Conservation (phyloP, 1,284 basidiomycete species). For the Xerocomus amazonicus region DNA sequence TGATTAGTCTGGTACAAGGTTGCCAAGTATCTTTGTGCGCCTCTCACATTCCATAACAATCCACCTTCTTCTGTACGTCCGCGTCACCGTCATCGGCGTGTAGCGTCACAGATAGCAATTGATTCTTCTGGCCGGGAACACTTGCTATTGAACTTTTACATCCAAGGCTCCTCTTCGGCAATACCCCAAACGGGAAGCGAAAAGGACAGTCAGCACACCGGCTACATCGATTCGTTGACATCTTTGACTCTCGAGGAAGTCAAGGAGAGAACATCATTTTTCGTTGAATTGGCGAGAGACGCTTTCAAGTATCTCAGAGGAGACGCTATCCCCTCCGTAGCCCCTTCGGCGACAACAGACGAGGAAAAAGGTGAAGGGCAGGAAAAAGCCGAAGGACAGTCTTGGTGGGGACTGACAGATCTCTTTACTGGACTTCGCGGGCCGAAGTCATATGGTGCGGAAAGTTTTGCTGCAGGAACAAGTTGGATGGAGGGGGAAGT, state of each 20-base stretch:
- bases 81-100: conserved; percentile 74
- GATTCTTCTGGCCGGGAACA: conserved; percentile 73
- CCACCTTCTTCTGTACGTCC: conserved; percentile 67
- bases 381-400: conserved; percentile 38
- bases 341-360: conserved; percentile 21
- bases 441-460: conserved; percentile 34
- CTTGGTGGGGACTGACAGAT: conserved; percentile 56
- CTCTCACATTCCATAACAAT: conserved; percentile 73
- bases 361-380: conserved; percentile 31
- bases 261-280: conserved; percentile 33
- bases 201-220: conserved; percentile 20
- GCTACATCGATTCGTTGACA: conserved; percentile 35
- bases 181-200: conserved; percentile 31
- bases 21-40: conserved; percentile 58
- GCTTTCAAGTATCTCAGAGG: conserved; percentile 71
- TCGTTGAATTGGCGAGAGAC: conserved; percentile 46
- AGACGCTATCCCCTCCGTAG: conserved; percentile 40
- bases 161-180: conserved; percentile 50
- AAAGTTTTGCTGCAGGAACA: conserved; percentile 34
- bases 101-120: conserved; percentile 67
- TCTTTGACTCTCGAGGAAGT: conserved; percentile 55
- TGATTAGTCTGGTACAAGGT: conserved; percentile 43
- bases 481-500: conserved; percentile 73
- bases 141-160: conserved; percentile 76
- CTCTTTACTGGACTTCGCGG: conserved; percentile 66